A percentile compares a stretch with the other conserved stretches of the same genome.
Evolutionary conservation across 78 protist genomes (phyloP).

Genomic region (Guillardia theta): DNA sequence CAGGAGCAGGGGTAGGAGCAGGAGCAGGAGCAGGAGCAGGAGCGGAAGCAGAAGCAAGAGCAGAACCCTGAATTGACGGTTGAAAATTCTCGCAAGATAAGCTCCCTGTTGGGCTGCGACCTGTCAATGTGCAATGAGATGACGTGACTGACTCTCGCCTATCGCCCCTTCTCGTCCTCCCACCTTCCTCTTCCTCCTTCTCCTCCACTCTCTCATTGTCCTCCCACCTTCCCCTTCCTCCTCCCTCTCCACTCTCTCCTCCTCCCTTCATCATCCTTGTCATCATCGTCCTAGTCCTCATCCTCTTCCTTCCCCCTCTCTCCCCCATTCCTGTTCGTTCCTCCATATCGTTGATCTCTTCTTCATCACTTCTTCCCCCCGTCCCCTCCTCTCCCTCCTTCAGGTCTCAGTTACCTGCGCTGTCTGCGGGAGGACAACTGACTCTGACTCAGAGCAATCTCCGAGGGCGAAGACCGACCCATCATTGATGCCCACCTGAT

Average conservation of each 20-base stretch:
- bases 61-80: background rate
- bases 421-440: background rate
- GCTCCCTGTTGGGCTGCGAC: slow-evolving; percentile 26
- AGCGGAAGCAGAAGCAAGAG: background rate
- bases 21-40: background rate
- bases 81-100: background rate
- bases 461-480: background rate
- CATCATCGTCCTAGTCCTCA: no score
- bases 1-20: background rate
- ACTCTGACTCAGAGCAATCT: background rate
- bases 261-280: no score
- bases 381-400: background rate
- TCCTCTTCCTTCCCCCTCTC: no score
- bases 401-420: background rate
- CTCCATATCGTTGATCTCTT: no score
- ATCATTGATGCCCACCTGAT: background rate
- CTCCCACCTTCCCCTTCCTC: no score
- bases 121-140: no score
- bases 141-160: no score
- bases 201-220: no score
- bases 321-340: no score
- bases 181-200: no score
- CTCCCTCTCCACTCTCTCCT: no score
- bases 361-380: background rate
- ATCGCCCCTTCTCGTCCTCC: no score